phyloP scores from a whole-genome alignment of 176 grass and related monocot genomes.

The Raddia guianensis region DNA sequence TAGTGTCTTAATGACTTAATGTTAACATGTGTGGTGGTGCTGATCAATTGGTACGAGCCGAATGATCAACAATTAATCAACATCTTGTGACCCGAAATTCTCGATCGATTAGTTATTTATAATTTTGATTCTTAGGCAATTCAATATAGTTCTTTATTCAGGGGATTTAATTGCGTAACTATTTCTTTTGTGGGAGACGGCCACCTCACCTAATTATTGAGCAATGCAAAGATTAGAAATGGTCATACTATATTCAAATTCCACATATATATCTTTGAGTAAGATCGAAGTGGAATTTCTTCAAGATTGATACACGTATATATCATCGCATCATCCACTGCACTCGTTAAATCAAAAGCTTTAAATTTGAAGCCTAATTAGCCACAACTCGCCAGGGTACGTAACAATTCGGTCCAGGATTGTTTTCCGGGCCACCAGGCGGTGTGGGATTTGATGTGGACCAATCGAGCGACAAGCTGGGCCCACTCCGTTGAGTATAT shows the following conservation, averaged over 20 bases:
- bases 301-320: background rate
- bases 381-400: background rate
- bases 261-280: background rate
- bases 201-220: background rate
- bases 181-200: background rate
- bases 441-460: conserved; percentile 54
- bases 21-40: background rate
- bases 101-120: background rate
- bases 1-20: background rate
- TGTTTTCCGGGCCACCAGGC: conserved; percentile 26
- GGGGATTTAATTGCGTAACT: background rate
- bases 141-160: background rate
- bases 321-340: background rate
- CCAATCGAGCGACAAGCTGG: conserved; percentile 46
- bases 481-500: background rate
- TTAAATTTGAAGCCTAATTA: background rate
- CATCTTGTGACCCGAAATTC: background rate
- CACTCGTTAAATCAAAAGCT: too few species aligned
- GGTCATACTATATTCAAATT: background rate
- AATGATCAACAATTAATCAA: background rate
- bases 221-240: background rate
- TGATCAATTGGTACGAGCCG: background rate
- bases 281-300: background rate
- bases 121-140: background rate
- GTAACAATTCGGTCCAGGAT: background rate